phyloP scores from a whole-genome alignment of 2,329 filamentous ascomycete species.

The Curvularia verruculosa region DNA sequence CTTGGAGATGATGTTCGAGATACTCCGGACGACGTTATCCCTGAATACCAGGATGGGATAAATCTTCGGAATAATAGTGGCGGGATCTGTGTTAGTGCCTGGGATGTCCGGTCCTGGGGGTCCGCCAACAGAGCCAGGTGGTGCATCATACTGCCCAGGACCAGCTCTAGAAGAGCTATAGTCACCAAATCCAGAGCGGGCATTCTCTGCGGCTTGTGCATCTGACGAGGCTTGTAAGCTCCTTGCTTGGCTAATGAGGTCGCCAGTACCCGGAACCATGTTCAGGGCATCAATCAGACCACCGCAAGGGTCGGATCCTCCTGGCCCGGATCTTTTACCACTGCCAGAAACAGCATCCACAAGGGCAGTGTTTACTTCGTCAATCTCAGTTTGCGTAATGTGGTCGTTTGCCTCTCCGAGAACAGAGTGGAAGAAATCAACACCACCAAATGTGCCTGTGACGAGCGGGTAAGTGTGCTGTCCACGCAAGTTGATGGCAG shows the following conservation, averaged over 20 bases:
- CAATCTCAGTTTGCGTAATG: conserved; percentile 56
- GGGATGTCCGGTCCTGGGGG: conserved; percentile 64
- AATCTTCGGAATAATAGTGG: conserved; percentile 65
- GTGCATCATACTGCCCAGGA: conserved; percentile 47
- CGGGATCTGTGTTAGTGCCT: conserved; percentile 77
- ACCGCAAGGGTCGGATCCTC: conserved; percentile 38
- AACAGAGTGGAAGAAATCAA: conserved; percentile 59
- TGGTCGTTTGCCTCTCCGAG: conserved; percentile 58
- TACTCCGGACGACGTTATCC: conserved; percentile 88
- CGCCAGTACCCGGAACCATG: conserved; percentile 69
- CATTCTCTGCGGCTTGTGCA: conserved; percentile 53
- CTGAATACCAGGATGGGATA: conserved; percentile 94
- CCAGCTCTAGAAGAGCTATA: conserved; percentile 49
- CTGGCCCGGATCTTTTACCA: conserved; percentile 34
- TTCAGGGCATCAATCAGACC: conserved; percentile 71
- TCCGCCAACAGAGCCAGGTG: conserved; percentile 53
- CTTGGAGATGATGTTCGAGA: conserved; percentile 85
- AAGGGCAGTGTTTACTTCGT: conserved; percentile 55
- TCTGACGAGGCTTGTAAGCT: conserved; percentile 56
- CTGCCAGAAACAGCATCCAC: conserved; percentile 47
- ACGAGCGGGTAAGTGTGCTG: conserved; percentile 59
- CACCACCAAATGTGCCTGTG: conserved; percentile 62
- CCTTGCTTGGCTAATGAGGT: conserved; percentile 55
- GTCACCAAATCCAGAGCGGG: conserved; percentile 50
- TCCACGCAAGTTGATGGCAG: conserved; percentile 54